These are phyloP conservation scores for Lactarius evosmus DNA, from an alignment of 768 basidiomycete genomes.

Conservation along the genomic window DNA sequence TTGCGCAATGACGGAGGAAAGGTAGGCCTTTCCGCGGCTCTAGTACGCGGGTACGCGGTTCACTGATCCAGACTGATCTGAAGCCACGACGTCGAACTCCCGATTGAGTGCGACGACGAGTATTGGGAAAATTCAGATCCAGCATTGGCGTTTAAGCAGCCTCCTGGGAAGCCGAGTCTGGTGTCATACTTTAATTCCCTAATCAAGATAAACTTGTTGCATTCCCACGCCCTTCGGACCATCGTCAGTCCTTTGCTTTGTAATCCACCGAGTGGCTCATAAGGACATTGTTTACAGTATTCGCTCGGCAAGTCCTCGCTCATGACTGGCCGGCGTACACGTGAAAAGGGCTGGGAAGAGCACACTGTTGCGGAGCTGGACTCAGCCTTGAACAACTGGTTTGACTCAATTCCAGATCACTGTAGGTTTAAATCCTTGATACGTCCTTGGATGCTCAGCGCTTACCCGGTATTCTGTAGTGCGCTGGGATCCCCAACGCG, in stretches of 20 bases:
- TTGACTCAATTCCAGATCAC: constrained; percentile 41
- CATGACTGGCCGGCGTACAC: constrained; percentile 18
- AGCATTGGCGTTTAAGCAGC: constrained; percentile 53
- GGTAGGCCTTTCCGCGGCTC: constrained; percentile 37
- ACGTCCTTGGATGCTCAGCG: not conserved
- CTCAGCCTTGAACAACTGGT: constrained; percentile 34
- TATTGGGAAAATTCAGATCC: constrained; percentile 26
- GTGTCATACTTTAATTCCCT: constrained; percentile 53
- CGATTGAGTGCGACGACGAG: constrained; percentile 27
- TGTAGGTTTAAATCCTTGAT: constrained; percentile 24
- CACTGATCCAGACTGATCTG: constrained; percentile 27
- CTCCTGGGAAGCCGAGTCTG: constrained; percentile 50
- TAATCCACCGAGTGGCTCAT: too few species aligned
- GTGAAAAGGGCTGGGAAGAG: constrained; percentile 28
- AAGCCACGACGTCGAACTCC: constrained; percentile 30
- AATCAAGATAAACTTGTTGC: constrained; percentile 59
- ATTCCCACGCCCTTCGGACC: constrained; percentile 59
- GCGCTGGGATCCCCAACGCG: constrained; percentile 44
- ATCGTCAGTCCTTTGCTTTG: constrained; percentile 42
- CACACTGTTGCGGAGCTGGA: constrained; percentile 26
- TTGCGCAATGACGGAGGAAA: constrained; percentile 69
- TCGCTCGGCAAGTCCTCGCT: constrained; percentile 24
- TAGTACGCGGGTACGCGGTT: not conserved
- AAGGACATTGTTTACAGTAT: constrained; percentile 21
- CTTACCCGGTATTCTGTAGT: constrained; percentile 29